Conservation (phyloP, 257 asterid genomes). For the Forsythia viridissima region DNA sequence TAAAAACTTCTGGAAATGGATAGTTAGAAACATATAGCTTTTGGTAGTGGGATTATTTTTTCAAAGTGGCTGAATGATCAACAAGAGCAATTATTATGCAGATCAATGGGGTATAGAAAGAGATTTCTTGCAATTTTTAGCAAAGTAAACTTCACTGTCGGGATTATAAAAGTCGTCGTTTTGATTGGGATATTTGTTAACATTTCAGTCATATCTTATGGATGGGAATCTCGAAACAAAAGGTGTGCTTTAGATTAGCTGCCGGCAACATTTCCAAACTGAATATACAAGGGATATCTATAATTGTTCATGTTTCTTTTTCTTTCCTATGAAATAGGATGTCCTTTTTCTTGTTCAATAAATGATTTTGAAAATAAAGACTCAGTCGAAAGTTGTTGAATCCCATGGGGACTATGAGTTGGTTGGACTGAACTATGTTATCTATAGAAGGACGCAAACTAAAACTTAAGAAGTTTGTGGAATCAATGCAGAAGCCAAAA, state of each 20-base stretch:
- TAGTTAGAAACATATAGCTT: not conserved
- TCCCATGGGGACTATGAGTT: not conserved
- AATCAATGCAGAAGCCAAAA: too few species aligned
- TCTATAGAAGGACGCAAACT: not conserved
- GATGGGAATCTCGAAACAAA: not conserved
- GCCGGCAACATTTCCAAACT: not conserved
- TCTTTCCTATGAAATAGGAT: not conserved
- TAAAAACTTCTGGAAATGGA: not conserved
- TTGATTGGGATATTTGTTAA: not conserved
- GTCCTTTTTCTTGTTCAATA: not conserved
- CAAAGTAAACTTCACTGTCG: not conserved
- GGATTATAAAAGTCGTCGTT: not conserved
- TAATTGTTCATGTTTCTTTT: not conserved
- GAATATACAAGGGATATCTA: not conserved
- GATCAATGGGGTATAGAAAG: not conserved
- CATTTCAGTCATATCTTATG: not conserved
- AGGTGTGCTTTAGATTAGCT: not conserved
- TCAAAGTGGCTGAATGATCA: too few species aligned
- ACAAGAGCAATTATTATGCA: not conserved
- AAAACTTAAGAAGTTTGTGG: not conserved
- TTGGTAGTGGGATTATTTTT: not conserved
- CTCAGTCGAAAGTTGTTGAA: not conserved
- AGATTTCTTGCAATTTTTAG: not conserved
- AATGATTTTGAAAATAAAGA: not conserved
- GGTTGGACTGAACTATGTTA: not conserved